Conservation (phyloP, 257 asterid genomes). For the Cruciata laevipes region DNA sequence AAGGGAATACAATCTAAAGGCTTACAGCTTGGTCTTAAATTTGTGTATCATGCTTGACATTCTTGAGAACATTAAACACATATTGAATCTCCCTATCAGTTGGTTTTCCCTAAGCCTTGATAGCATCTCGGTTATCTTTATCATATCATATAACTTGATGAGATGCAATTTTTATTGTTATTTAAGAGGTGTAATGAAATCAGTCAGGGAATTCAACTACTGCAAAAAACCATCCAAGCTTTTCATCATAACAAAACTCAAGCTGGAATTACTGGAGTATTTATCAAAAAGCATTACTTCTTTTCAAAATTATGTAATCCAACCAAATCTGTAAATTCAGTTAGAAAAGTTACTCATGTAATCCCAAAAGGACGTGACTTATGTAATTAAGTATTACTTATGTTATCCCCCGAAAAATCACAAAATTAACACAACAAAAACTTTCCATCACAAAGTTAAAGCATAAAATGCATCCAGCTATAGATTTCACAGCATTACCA, state of each 20-base stretch:
- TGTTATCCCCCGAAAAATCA: neutral
- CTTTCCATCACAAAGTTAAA: neutral
- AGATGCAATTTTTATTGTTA: too few relatives aligned
- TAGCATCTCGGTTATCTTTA: neutral
- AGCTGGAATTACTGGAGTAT: neutral
- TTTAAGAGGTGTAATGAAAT: neutral
- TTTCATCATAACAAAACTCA: neutral
- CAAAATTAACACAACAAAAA: neutral
- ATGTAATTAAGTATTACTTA: neutral
- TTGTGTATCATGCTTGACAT: neutral
- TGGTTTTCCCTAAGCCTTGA: neutral
- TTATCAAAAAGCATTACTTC: neutral
- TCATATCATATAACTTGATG: neutral
- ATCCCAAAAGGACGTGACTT: neutral
- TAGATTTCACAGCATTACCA: constrained; percentile 42
- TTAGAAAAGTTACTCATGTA: neutral
- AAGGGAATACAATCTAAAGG: neutral
- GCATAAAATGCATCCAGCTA: neutral
- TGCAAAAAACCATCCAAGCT: neutral
- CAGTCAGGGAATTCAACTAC: neutral
- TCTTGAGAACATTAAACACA: neutral
- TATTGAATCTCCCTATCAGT: neutral
- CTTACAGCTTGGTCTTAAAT: neutral
- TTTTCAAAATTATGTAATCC: neutral
- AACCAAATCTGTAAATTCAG: neutral